A percentile compares a stretch with the other conserved stretches of the same genome.
Conservation (phyloP, 495 filamentous ascomycete species). For the Neurospora sp. region DNA sequence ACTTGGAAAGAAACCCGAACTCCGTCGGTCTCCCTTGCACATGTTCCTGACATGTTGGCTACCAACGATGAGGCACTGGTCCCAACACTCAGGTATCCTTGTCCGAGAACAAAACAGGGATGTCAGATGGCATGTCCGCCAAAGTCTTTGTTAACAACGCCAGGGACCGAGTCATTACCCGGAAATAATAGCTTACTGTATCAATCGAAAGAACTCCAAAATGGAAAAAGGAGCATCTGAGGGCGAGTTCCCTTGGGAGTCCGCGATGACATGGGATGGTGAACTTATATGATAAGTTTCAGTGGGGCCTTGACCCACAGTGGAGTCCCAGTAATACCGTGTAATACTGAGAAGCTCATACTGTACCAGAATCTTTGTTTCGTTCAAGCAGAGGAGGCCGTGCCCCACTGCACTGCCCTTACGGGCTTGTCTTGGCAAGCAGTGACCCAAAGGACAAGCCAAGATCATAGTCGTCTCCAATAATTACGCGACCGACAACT, state of each 20-base stretch:
- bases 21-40: background rate
- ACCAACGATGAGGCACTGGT: background rate
- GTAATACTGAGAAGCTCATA: background rate
- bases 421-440: background rate
- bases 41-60: background rate
- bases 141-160: background rate
- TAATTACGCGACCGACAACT: background rate
- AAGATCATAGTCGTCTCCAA: background rate
- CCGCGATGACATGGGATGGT: background rate
- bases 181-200: background rate
- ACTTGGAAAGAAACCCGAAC: background rate
- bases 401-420: background rate
- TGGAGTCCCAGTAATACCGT: background rate
- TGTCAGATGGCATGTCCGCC: background rate
- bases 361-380: background rate
- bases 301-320: background rate
- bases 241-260: background rate
- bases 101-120: background rate
- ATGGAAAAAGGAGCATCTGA: background rate
- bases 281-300: background rate
- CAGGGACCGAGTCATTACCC: background rate
- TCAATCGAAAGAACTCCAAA: background rate
- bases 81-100: background rate
- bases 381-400: background rate
- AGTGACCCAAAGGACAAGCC: background rate